Evolutionary conservation across 2,329 filamentous ascomycete species (phyloP).

Genomic region (Apiospora rasikravindrae): DNA sequence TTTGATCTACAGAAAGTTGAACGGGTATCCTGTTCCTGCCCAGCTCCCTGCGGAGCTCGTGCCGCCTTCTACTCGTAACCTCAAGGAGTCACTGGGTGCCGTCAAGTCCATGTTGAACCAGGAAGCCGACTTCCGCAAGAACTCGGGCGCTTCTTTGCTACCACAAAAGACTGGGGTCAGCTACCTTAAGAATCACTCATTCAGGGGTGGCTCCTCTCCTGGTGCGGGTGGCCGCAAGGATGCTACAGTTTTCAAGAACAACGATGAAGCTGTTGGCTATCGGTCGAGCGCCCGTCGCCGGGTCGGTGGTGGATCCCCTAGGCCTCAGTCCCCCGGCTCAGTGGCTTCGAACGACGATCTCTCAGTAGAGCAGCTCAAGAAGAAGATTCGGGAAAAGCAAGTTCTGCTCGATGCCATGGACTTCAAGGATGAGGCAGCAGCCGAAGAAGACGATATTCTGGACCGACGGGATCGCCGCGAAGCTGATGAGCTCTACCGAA

Average conservation of each 20-base stretch:
- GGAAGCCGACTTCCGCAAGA: slow-evolving; percentile 89
- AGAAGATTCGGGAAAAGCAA: slow-evolving; percentile 93
- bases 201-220: slow-evolving; percentile 68
- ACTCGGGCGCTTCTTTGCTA: slow-evolving; percentile 85
- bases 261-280: slow-evolving; percentile 91
- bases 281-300: slow-evolving; percentile 91
- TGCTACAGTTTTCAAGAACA: slow-evolving; percentile 95
- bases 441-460: slow-evolving; percentile 89
- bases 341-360: slow-evolving; percentile 79
- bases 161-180: slow-evolving; percentile 98
- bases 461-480: slow-evolving; percentile 90
- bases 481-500: slow-evolving; percentile 90
- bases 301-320: slow-evolving; percentile 76
- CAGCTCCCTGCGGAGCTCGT: slow-evolving; percentile 89
- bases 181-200: slow-evolving; percentile 95
- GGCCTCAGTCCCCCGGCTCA: slow-evolving; percentile 76
- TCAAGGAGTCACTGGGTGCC: slow-evolving; percentile 90
- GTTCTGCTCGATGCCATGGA: slow-evolving; percentile 95
- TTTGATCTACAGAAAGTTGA: slow-evolving; percentile 95
- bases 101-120: slow-evolving; percentile 89
- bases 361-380: slow-evolving; percentile 84
- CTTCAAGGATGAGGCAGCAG: slow-evolving; percentile 88
- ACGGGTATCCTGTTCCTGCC: slow-evolving; percentile 90
- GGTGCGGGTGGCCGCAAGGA: slow-evolving; percentile 75
- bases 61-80: slow-evolving; percentile 90